A percentile compares a stretch with the other conserved stretches of the same genome.
phyloP scores from a whole-genome alignment of 148 eudicot genomes.

The Chenopodium quinoa region DNA sequence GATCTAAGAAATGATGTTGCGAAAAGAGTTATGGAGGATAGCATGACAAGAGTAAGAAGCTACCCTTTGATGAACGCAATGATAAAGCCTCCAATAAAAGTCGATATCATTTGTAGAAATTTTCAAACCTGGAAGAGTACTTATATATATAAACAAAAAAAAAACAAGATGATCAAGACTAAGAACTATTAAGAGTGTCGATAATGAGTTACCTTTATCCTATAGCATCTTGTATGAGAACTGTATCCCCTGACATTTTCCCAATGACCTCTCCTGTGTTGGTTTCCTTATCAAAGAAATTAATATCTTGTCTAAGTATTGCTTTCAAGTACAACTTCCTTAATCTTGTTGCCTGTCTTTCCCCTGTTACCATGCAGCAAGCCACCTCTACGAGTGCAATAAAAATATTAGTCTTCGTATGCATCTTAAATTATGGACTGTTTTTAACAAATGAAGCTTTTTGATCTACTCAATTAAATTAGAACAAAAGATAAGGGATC shows the following conservation, averaged over 20 bases:
- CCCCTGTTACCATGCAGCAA: constrained; percentile 79
- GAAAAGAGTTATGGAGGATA: constrained; percentile 53
- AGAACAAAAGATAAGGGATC: background rate
- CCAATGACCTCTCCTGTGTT: constrained; percentile 77
- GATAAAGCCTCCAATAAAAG: constrained; percentile 72
- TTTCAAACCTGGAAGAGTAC: constrained; percentile 59
- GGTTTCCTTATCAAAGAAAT: constrained; percentile 68
- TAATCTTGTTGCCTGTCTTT: constrained; percentile 67
- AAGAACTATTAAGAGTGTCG: background rate
- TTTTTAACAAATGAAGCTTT: background rate
- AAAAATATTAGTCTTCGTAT: background rate
- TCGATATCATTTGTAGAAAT: constrained; percentile 56
- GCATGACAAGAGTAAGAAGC: constrained; percentile 78
- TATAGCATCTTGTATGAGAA: constrained; percentile 72
- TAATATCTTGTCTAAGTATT: constrained; percentile 62
- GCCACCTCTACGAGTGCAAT: constrained; percentile 48
- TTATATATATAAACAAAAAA: background rate
- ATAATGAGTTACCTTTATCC: constrained; percentile 51
- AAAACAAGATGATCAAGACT: background rate
- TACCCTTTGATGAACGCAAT: constrained; percentile 74
- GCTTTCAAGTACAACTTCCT: constrained; percentile 57
- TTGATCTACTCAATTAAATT: no score
- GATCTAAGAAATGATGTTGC: constrained; percentile 6
- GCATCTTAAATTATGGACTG: background rate
- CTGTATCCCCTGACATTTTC: constrained; percentile 78